Evolutionary conservation across 305 asterid genomes (phyloP), one percentile per base, ranked within the genome.

Genomic region (Solanum hybrid): DNA sequence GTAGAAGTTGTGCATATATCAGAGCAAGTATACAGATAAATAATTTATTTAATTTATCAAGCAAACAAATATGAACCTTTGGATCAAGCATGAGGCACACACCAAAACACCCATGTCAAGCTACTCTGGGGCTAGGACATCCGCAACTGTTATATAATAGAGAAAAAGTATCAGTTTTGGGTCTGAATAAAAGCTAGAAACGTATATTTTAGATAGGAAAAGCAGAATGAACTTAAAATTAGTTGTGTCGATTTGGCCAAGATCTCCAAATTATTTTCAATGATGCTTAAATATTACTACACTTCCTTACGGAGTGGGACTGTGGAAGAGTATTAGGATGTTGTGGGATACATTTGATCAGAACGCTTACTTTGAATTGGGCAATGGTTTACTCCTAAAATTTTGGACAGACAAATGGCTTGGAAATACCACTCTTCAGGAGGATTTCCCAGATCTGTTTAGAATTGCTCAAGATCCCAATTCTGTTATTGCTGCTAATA

Each of bases 31-130:
- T 88, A 84, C 80, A 87, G 56, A 91, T 32, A 76, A 22, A 37
- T 80, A 77, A 78, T 15, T 12, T 71, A 72, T 78, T 87, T 86
- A 86, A 72, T 32, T 29, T 32, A 81, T 81, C 80, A 64, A 86
- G 88, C 73, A 78, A 89, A 89, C 82, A 77, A 75, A 24, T 31
- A 88, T 95, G 91, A 80, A 97, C 99, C 98, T 96, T 94, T 86
- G 98, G 99, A 89, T 95, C 98, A 92, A 95, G 98, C 98, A 95
- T 97, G 90, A 95, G 95, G 71, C 97, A 94, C 88, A 91, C 99
- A 60, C 99, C 98, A 78, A 96, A 96, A 90, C 99, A 97, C 87
- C 99, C 98, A 92, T 96, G 95, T 85, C 99, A 98, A 93, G 99
- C 98, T 90, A 96, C 99, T 90, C 91, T 96, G 6, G 98, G 96